Conservation (phyloP, 208 protist genomes). For the Borovskyia barvae region DNA sequence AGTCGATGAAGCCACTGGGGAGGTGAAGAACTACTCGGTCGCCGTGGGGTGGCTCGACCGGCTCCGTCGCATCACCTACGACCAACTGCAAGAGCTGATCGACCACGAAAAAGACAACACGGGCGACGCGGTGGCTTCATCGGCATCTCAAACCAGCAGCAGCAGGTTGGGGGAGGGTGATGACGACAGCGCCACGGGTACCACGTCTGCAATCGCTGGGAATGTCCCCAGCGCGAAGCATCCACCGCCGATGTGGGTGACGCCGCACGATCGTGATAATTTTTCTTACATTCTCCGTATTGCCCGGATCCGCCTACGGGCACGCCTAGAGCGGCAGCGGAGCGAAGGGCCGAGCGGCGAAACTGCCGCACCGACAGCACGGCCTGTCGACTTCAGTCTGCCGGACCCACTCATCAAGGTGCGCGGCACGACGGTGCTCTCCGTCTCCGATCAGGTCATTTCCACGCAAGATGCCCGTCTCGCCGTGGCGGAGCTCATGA, state of each 20-base stretch:
- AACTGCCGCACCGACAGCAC: neutral
- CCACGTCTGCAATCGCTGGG: too few relatives aligned
- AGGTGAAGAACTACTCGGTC: slow-evolving; percentile 74
- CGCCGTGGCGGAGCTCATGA: slow-evolving; percentile 89
- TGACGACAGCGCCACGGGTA: too few relatives aligned
- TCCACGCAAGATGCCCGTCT: slow-evolving; percentile 78
- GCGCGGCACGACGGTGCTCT: slow-evolving; percentile 46
- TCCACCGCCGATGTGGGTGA: slow-evolving; percentile 56
- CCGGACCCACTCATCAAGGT: slow-evolving; percentile 81
- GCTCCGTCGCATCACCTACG: slow-evolving; percentile 88
- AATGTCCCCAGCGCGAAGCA: too few relatives aligned
- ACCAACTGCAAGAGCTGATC: slow-evolving; percentile 71
- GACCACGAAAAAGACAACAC: slow-evolving; percentile 12
- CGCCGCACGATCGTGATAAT: slow-evolving; percentile 27
- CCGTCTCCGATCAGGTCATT: slow-evolving; percentile 72
- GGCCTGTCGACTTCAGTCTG: slow-evolving; percentile 50
- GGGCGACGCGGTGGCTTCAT: neutral
- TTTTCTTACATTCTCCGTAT: slow-evolving; percentile 60
- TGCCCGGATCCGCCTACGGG: slow-evolving; percentile 39
- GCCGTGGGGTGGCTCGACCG: slow-evolving; percentile 68
- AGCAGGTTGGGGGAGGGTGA: too few relatives aligned
- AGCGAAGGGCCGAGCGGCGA: neutral
- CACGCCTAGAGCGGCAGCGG: slow-evolving; percentile 31
- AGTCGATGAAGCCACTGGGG: slow-evolving; percentile 63
- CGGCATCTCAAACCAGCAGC: neutral